Evolutionary conservation across 768 basidiomycete species (phyloP).

Genomic region (Calocybe gangraenosa): DNA sequence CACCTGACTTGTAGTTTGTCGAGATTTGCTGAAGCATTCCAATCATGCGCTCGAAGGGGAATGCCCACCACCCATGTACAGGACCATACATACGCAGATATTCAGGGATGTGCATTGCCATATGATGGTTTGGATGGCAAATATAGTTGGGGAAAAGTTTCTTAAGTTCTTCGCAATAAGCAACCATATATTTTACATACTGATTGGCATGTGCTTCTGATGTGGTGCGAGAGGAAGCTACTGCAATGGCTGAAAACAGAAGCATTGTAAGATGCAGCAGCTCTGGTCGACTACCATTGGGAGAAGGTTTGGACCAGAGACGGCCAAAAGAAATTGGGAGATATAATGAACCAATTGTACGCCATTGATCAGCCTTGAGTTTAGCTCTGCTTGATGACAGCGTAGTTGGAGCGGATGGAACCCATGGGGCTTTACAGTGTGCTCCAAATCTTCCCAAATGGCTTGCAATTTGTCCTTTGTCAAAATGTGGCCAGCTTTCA

Average conservation of each 20-base stretch:
- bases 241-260: conserved; percentile 27
- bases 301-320: conserved; percentile 25
- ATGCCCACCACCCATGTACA: conserved; percentile 34
- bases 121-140: conserved; percentile 23
- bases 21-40: conserved; percentile 28
- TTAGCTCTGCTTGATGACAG: conserved; percentile 22
- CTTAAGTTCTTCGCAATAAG: conserved; percentile 16
- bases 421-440: conserved; percentile 22
- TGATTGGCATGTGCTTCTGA: conserved; percentile 6
- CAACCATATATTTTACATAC: conserved; percentile 10
- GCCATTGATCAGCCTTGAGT: conserved; percentile 33
- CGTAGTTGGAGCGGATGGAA: conserved; percentile 14
- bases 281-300: conserved; percentile 16
- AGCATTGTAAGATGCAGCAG: conserved; percentile 27
- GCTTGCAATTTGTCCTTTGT: conserved; percentile 7
- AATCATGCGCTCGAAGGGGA: conserved; percentile 33
- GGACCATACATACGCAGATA: conserved; percentile 28
- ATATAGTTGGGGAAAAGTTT: conserved; percentile 15
- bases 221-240: conserved; percentile 20
- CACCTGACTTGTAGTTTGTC: conserved; percentile 24
- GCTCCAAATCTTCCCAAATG: conserved; percentile 1
- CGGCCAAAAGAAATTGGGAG: conserved; percentile 31
- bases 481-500: background rate
- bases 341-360: conserved; percentile 25
- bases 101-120: conserved; percentile 21